Evolutionary conservation across 768 basidiomycete genomes (phyloP).

Genomic region (Aureoboletus auriporus): DNA sequence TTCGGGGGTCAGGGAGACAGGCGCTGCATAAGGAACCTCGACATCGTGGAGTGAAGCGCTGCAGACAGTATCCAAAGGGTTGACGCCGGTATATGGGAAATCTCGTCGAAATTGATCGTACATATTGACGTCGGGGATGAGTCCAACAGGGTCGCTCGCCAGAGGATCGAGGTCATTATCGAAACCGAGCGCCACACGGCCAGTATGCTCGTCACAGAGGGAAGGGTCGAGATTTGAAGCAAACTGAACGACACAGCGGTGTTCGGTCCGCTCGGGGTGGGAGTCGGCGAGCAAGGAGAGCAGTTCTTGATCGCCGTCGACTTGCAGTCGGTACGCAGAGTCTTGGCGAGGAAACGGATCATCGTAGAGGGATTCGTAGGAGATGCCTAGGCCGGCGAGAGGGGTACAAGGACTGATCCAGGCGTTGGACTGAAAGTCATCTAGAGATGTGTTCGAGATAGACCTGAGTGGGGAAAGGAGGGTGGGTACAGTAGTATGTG

Average conservation of each 20-base stretch:
- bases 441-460: slow-evolving; percentile 8
- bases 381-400: slow-evolving; percentile 29
- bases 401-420: slow-evolving; percentile 13
- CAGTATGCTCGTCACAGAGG: background rate
- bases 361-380: slow-evolving; percentile 2
- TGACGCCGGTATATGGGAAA: slow-evolving; percentile 27
- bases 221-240: background rate
- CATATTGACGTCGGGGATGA: slow-evolving; percentile 35
- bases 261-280: too few relatives aligned
- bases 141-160: slow-evolving; percentile 16
- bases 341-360: background rate
- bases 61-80: slow-evolving; percentile 38
- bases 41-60: background rate
- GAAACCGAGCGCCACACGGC: slow-evolving; percentile 1
- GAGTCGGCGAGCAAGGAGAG: background rate
- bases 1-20: background rate
- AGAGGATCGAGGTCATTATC: slow-evolving; percentile 9
- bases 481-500: slow-evolving; percentile 19
- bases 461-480: slow-evolving; percentile 26
- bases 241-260: background rate
- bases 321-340: background rate
- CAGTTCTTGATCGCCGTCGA: slow-evolving; percentile 1
- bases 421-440: slow-evolving; percentile 31
- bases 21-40: background rate
- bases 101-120: slow-evolving; percentile 22